Evolutionary conservation across 306 rosid species (phyloP), one percentile per base, ranked within the genome.

Genomic region (Dalbergia oliveri): DNA sequence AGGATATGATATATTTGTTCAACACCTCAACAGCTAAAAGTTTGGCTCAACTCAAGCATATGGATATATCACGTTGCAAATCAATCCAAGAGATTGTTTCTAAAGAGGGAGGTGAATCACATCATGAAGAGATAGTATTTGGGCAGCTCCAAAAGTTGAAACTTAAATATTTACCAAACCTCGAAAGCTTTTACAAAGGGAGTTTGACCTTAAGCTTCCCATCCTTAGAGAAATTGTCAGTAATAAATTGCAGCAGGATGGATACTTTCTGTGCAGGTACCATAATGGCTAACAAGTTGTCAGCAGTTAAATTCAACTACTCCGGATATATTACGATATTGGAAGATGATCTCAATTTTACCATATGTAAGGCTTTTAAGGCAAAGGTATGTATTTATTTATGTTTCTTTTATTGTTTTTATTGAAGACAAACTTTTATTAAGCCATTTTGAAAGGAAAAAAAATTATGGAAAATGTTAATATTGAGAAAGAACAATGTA

Each of bases 1-100:
- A 35, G 50, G 66, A 16, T 31, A 9, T 81, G 72, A 1, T 43
- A 8, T 16, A 62, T 72, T 33, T 71, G 16, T 11, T 79, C 11
- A 79, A 71, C 5, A 49, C 64, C 31, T 59, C 71, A 59, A 69
- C 66, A 6, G 78, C 81, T 5, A 69, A 47, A 51, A 76, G 78
- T 7, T 21, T 82, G 62, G 59, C 43, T 58, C 78, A 7, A 21
- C 16, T 73, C 44, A 8, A 43, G 41, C 3, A 23, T 0, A 21
- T 73, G 57, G 9, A 1, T 6, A 19, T 82, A 18, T 0, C 4
- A 0, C 33, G 31, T 3, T 70, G 86, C 7, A 3, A 41, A 39
- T 15, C 68, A 19, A 63, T 77, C n/a, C 23, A 12, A 7, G 78
- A 73, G 45, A 58, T 73, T 6, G 57, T 73, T 15, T 58, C 26